Base-by-base conservation (phyloP, 805 yeast species). In the Starmerella roubikii region DNA sequence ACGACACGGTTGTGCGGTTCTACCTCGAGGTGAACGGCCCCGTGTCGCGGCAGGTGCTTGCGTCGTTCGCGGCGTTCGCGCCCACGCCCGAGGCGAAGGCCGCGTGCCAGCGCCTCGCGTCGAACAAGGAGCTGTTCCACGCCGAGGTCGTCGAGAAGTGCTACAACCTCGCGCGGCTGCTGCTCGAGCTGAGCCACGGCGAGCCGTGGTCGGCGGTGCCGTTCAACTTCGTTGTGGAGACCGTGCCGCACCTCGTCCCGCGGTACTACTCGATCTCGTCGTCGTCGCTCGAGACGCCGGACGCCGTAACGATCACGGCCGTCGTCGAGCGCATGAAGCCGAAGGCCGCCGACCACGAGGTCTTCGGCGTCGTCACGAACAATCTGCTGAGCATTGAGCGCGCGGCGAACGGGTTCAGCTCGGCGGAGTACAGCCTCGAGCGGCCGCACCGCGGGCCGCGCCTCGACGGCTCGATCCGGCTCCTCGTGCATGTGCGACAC, bases 181-280 rank as follows among this genome's bases (percentile, higher is more conserved):
- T 88, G 47, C 60, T 68, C 35, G 41, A 58, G 18, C 58, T 86
- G 32, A 79, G 94, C 13, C 53, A 64, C 12, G 84, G 82, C 40
- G 53, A 45, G 21, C 59, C 72, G n/a, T 91, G 97, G 97, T 49
- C 56, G 12, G 52, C 59, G 13, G 80, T 88, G 34, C 95, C 97
- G 24, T 79, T 88, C 66, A 76, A 75, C 45, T 82, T 86, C 54
- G 60, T 91, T 29, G 66, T 86, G 50, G 98, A 88, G 64, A 69
- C 78, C 23, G 59, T 91, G 46, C 72, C 85, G 31, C 81, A 75
- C 50, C 65, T 91, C 54, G 93, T 80, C 59, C 94, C 96, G 30
- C 86, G 98, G 60, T 88, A 84, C 64, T 88, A 88, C 62, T 88
- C 97, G 18, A 88, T 88, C 50, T 86, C 96, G 2, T 86, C 96